A percentile compares a stretch with the other conserved stretches of the same genome.
phyloP scores from a whole-genome alignment of 257 asterid genomes.

The Linaria vulgaris region DNA sequence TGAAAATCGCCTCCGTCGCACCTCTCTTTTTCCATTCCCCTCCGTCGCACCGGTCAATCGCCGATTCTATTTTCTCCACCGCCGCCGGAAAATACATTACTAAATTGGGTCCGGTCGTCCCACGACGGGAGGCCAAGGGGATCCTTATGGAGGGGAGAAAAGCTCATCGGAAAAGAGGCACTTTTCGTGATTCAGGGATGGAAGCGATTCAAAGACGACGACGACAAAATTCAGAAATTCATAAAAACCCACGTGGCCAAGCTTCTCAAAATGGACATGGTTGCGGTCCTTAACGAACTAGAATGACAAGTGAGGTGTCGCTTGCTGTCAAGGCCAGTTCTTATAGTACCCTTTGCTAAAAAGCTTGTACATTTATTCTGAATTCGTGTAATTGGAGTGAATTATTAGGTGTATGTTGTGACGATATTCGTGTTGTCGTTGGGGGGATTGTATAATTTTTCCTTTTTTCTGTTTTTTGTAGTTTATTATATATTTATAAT shows the following conservation, averaged over 20 bases:
- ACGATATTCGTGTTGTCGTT: no score
- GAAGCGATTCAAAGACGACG: constrained; percentile 69
- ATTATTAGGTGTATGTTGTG: no score
- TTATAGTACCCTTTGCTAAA: constrained; percentile 31
- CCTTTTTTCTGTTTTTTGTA: no score
- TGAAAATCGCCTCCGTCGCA: constrained; percentile 36
- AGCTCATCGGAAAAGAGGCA: constrained; percentile 88
- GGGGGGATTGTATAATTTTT: no score
- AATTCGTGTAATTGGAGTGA: no score
- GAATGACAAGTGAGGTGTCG: constrained; percentile 89
- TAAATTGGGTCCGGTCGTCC: constrained; percentile 40
- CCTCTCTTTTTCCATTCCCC: constrained; percentile 18
- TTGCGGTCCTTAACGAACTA: constrained; percentile 80
- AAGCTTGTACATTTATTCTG: constrained; percentile 17
- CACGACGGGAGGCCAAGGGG: constrained; percentile 98
- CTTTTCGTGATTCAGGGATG: constrained; percentile 66
- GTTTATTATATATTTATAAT: no score
- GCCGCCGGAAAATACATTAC: constrained; percentile 14
- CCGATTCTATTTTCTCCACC: constrained; percentile 20
- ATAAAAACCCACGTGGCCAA: constrained; percentile 70
- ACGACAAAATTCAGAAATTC: constrained; percentile 65
- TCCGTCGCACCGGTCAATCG: constrained; percentile 12
- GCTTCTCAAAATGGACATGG: constrained; percentile 86
- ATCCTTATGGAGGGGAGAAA: constrained; percentile 89
- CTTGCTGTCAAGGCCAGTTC: constrained; percentile 93